A percentile compares a stretch with the other conserved stretches of the same genome.
Conservation (phyloP, 371 early-diverging fungal species). For the Mucor piriformis region DNA sequence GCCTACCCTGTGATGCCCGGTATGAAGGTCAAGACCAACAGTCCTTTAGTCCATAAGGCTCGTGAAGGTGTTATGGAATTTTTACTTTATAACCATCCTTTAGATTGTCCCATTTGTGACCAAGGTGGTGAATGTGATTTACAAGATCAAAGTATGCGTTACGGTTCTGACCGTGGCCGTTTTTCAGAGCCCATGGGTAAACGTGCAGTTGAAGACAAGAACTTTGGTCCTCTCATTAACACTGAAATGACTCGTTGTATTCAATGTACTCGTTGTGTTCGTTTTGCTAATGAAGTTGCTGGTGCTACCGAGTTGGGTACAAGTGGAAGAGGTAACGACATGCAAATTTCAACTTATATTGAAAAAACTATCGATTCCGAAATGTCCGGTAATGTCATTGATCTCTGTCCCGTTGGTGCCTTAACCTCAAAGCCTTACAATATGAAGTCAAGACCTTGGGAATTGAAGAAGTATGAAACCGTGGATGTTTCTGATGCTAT, state of each 20-base stretch:
- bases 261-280: constrained; percentile 98
- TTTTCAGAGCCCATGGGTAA: constrained; percentile 85
- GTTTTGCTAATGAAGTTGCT: constrained; percentile 97
- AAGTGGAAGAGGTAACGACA: constrained; percentile 94
- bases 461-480: constrained; percentile 93
- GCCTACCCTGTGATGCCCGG: constrained; percentile 97
- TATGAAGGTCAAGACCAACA: constrained; percentile 95
- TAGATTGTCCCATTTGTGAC: constrained; percentile 98
- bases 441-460: constrained; percentile 96
- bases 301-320: constrained; percentile 96
- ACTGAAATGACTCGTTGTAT: constrained; percentile 98
- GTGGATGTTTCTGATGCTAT: constrained; percentile 95
- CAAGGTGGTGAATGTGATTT: constrained; percentile 99
- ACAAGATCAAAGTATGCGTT: constrained; percentile 96
- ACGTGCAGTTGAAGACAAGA: constrained; percentile 97
- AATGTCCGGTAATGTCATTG: constrained; percentile 97
- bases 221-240: constrained; percentile 95
- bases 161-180: constrained; percentile 93
- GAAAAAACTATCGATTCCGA: constrained; percentile 88
- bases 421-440: constrained; percentile 96
- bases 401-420: constrained; percentile 98
- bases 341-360: constrained; percentile 97
- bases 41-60: constrained; percentile 93
- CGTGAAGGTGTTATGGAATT: constrained; percentile 99
- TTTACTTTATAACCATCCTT: constrained; percentile 95